Conservation (phyloP, 164 flowering plant genomes). For the Cinnamomum micranthum region DNA sequence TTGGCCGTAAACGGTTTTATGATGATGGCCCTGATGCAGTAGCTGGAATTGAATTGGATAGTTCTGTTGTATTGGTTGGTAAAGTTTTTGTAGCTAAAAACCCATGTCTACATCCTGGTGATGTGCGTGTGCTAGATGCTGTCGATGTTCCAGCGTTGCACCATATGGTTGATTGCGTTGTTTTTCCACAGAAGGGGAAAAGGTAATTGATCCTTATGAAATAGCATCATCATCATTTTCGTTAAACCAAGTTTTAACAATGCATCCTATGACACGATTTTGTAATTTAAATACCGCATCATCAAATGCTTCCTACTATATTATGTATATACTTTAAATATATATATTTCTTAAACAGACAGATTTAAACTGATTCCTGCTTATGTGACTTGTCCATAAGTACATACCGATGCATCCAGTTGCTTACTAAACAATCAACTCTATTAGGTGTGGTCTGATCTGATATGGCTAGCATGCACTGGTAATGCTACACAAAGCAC, state of each 20-base stretch:
- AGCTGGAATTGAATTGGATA: slow-evolving; percentile 7
- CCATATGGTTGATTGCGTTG: slow-evolving; percentile 92
- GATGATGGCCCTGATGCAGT: slow-evolving; percentile 7
- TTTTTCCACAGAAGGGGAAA: slow-evolving; percentile 83
- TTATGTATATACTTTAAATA: background rate
- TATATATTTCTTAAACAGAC: background rate
- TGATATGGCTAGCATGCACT: too few species aligned
- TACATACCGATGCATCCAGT: too few species aligned
- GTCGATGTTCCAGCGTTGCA: slow-evolving; percentile 63
- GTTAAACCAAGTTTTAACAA: too few species aligned
- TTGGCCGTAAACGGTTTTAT: slow-evolving; percentile 12
- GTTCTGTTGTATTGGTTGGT: slow-evolving; percentile 32
- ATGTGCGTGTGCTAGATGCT: slow-evolving; percentile 71
- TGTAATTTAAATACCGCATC: too few species aligned
- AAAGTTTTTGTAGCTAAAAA: slow-evolving; percentile 82
- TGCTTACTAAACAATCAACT: too few species aligned
- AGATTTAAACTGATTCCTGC: background rate
- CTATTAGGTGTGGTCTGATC: too few species aligned
- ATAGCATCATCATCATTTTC: background rate
- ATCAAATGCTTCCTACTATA: background rate
- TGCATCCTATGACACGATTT: too few species aligned
- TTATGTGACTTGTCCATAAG: too few species aligned
- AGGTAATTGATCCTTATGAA: slow-evolving; percentile 31
- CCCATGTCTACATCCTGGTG: slow-evolving; percentile 95
- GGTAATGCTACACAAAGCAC: background rate